Conservation (phyloP, 2,329 filamentous ascomycete genomes). For the Colletotrichum trifolii region DNA sequence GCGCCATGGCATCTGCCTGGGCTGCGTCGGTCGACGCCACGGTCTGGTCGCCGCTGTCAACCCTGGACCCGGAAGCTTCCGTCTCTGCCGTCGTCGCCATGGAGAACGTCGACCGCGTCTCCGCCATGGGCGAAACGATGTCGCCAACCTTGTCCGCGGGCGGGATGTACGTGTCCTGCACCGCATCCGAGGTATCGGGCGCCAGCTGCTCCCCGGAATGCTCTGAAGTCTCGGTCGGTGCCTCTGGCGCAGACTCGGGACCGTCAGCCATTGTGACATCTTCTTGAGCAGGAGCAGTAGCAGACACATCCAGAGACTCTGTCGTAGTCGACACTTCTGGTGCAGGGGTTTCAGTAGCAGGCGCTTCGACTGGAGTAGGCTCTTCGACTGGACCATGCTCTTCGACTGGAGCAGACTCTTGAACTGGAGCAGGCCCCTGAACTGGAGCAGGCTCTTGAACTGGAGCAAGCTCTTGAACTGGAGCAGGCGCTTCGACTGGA, state of each 20-base stretch:
- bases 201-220: constrained; percentile 6
- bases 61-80: constrained; percentile 25
- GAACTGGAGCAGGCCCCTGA: too few relatives aligned
- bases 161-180: constrained; percentile 25
- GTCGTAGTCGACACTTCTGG: too few relatives aligned
- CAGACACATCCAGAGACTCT: too few relatives aligned
- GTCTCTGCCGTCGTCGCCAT: constrained; percentile 33
- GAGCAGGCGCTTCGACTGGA: too few relatives aligned
- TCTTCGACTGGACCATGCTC: too few relatives aligned
- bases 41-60: constrained; percentile 26
- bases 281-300: constrained; percentile 4
- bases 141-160: constrained; percentile 33
- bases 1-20: constrained; percentile 17
- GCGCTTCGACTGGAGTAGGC: too few relatives aligned
- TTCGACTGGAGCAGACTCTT: too few relatives aligned
- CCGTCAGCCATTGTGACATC: constrained; percentile 23
- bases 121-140: constrained; percentile 31
- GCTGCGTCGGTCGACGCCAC: constrained; percentile 22
- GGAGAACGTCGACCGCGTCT: constrained; percentile 31
- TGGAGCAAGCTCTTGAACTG: too few relatives aligned
- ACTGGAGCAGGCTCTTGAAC: too few relatives aligned
- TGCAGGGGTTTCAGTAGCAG: neutral
- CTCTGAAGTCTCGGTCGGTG: neutral
- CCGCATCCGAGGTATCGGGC: constrained; percentile 16
- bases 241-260: constrained; percentile 9